Evolutionary conservation across 768 basidiomycete species (phyloP).

Genomic region (Hygrocybe coccinea): DNA sequence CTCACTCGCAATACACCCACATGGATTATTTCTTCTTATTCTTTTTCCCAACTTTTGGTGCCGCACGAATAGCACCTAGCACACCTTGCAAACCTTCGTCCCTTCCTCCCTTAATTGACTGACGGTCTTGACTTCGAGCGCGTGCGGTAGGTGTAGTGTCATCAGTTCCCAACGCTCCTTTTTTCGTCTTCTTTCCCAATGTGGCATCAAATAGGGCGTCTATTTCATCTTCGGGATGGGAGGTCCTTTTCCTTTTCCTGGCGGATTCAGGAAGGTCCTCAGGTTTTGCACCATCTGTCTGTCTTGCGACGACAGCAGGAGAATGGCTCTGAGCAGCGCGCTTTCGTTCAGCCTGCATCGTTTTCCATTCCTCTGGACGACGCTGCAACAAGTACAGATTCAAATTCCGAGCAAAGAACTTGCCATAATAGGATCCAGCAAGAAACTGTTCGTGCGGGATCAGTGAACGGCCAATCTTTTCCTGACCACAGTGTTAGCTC

Average conservation of each 20-base stretch:
- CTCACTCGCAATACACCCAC: neutral
- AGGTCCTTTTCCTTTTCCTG: conserved; percentile 47
- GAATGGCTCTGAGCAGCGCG: neutral
- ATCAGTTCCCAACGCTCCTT: conserved; percentile 37
- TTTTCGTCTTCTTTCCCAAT: conserved; percentile 57
- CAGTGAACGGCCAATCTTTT: conserved; percentile 85
- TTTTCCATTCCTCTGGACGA: conserved; percentile 81
- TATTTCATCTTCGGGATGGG: conserved; percentile 57
- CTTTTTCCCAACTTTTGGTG: conserved; percentile 44
- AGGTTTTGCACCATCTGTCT: neutral
- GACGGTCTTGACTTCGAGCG: conserved; percentile 13
- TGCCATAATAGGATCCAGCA: conserved; percentile 76
- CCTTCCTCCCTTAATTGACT: conserved; percentile 2
- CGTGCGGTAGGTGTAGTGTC: neutral
- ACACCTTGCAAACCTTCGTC: conserved; percentile 46
- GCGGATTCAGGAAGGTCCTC: conserved; percentile 11
- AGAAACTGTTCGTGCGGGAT: conserved; percentile 66
- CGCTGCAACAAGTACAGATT: conserved; percentile 74
- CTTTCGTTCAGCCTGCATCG: conserved; percentile 51
- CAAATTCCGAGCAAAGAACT: conserved; percentile 77
- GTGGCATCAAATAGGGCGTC: conserved; percentile 62
- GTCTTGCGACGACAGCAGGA: neutral
- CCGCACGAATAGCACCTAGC: conserved; percentile 55
- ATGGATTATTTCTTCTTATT: conserved; percentile 27
- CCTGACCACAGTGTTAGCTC: conserved; percentile 41